Conservation (phyloP, 2,329 filamentous ascomycete species). For the Ophiostoma sp. region DNA sequence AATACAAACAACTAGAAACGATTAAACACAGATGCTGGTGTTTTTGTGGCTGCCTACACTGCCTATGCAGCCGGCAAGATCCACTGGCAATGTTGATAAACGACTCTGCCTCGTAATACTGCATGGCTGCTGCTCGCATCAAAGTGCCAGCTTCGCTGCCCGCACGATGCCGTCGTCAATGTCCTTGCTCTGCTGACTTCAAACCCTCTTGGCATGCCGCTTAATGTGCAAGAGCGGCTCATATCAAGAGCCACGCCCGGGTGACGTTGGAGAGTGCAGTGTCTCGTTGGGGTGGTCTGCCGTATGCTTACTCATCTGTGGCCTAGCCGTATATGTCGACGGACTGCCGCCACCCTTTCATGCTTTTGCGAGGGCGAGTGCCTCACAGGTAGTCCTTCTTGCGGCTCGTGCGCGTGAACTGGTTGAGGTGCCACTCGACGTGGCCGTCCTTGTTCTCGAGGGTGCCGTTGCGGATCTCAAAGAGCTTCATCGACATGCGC, state of each 20-base stretch:
- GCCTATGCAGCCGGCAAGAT: neutral
- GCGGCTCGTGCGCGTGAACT: constrained; percentile 85
- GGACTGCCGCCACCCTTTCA: no score
- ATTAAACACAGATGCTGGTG: neutral
- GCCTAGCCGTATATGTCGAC: no score
- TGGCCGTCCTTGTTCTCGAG: constrained; percentile 93
- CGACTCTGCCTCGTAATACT: neutral
- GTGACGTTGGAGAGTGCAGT: neutral
- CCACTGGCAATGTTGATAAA: neutral
- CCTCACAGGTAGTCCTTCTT: constrained; percentile 91
- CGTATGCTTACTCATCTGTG: no score
- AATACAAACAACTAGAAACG: neutral
- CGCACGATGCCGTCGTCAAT: neutral
- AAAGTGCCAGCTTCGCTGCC: neutral
- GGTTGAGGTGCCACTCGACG: constrained; percentile 91
- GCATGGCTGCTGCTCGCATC: neutral
- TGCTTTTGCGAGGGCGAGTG: neutral
- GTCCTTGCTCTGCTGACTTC: neutral
- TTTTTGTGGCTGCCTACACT: neutral
- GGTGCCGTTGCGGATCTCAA: constrained; percentile 87
- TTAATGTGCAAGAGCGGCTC: neutral
- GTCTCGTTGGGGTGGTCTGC: no score
- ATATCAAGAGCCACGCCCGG: neutral
- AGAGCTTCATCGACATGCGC: constrained; percentile 93
- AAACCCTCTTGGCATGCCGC: neutral